phyloP scores from a whole-genome alignment of 495 filamentous ascomycete genomes.

The Lineolata rhizophorae region DNA sequence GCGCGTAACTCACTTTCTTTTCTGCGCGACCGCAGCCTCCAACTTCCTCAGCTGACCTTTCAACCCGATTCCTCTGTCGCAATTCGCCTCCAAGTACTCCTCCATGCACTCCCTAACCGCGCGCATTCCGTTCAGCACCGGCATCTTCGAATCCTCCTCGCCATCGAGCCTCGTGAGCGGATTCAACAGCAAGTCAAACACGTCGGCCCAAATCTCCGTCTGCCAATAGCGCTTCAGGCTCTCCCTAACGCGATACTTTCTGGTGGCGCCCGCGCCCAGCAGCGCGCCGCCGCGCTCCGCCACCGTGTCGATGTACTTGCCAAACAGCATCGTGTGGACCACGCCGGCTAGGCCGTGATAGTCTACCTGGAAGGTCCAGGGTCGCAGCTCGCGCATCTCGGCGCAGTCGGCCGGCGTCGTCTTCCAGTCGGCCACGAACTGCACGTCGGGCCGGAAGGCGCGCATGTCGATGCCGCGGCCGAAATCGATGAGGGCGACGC shows the following conservation, averaged over 20 bases:
- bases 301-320: slow-evolving; percentile 75
- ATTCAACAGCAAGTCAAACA: slow-evolving; percentile 77
- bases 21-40: slow-evolving; percentile 44
- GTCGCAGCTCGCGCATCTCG: slow-evolving; percentile 77
- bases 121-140: slow-evolving; percentile 43
- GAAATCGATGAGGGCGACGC: slow-evolving; percentile 79
- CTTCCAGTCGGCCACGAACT: slow-evolving; percentile 92
- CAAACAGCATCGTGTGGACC: slow-evolving; percentile 71
- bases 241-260: slow-evolving; percentile 52
- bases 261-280: slow-evolving; percentile 26
- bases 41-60: slow-evolving; percentile 35
- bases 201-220: slow-evolving; percentile 62
- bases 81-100: slow-evolving; percentile 54
- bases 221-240: slow-evolving; percentile 87
- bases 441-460: slow-evolving; percentile 50
- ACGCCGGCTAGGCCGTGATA: slow-evolving; percentile 80
- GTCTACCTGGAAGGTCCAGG: slow-evolving; percentile 94
- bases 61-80: slow-evolving; percentile 57
- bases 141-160: slow-evolving; percentile 39
- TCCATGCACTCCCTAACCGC: slow-evolving; percentile 61
- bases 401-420: slow-evolving; percentile 64
- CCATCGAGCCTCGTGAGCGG: slow-evolving; percentile 36
- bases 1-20: slow-evolving; percentile 20
- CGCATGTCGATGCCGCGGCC: slow-evolving; percentile 87
- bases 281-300: slow-evolving; percentile 17